These are phyloP conservation scores for Coniochaeta sp. DNA, from an alignment of 2,329 filamentous ascomycete species.

Conservation along the genomic window DNA sequence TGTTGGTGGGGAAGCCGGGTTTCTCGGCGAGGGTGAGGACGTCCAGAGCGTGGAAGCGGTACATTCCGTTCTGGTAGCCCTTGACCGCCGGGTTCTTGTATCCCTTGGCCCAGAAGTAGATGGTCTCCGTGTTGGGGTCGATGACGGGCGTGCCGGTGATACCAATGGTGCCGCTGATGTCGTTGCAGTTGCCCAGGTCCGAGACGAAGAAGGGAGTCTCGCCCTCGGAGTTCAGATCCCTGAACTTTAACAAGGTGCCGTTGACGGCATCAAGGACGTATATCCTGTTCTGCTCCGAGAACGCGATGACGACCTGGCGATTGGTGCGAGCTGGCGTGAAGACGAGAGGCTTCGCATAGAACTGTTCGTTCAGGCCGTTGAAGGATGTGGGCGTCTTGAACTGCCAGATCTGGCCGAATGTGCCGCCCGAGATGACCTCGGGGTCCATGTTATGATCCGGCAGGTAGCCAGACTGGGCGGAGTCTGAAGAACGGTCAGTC, in stretches of 20 bases:
- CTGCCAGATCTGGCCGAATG: too few relatives aligned
- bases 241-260: conserved; percentile 26
- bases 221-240: conserved; percentile 25
- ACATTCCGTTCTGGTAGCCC: neutral
- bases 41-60: conserved; percentile 8
- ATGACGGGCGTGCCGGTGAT: conserved; percentile 29
- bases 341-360: neutral
- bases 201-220: conserved; percentile 28
- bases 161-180: conserved; percentile 27
- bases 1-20: conserved; percentile 33
- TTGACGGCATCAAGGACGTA: conserved; percentile 31
- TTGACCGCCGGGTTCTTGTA: too few relatives aligned
- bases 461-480: too few relatives aligned
- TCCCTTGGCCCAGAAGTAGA: conserved; percentile 28
- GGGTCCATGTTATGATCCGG: too few relatives aligned
- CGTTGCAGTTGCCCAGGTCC: conserved; percentile 30
- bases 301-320: conserved; percentile 26
- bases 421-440: too few relatives aligned
- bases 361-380: too few relatives aligned
- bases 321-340: neutral
- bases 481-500: too few relatives aligned
- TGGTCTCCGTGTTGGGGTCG: conserved; percentile 24
- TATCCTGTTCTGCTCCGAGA: conserved; percentile 29
- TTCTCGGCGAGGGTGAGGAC: conserved; percentile 6
- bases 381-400: too few relatives aligned